Evolutionary conservation across 2,329 filamentous ascomycete species (phyloP), one percentile per base, ranked within the genome.

Genomic region (Thelonectria rubi): DNA sequence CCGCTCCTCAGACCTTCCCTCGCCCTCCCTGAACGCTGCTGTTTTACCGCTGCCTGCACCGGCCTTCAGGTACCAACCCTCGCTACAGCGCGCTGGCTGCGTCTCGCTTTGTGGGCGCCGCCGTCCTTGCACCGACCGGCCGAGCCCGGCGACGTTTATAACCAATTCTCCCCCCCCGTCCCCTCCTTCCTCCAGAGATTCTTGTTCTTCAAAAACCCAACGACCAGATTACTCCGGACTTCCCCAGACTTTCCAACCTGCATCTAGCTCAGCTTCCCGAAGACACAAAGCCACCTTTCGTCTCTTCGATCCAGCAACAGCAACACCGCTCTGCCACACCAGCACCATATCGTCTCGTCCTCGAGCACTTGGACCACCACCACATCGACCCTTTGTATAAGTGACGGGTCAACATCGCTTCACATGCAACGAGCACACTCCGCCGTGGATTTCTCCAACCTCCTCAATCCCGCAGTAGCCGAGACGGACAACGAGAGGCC

Each of bases 381-480:
- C 58, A 26, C 58, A 20, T 34, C 53, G 59, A 65, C 67, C 67
- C 43, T 63, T 62, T 54, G 48, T 55, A 46, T 47, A 55, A 58
- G 51, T 55, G 34, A 48, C 47, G 52, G 53, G 50, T 60, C 63
- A 68, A 56, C 58, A 68, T 66, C 64, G 63, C 76, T 82, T 88
- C 88, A 89, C 85, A 92, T 92, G 89, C 89, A 91, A 85, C 87
- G 87, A 79, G 84, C 87, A 83, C 84, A 86, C 73, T 90, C 89
- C 70, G 87, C 88, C 77, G 87, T 90, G 80, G 88, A 90, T 84
- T 91, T 92, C 79, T 87, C 86, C 76, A 91, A 87, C 84, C 86
- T 92, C 76, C 86, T 92, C 74, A 92, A 91, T 74, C 88, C 88
- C 52, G 68, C 69, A 59, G 64, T 63, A 54, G 65, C 68, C 63